Conservation (phyloP, 805 yeast genomes). For the Starmerella geochares region DNA sequence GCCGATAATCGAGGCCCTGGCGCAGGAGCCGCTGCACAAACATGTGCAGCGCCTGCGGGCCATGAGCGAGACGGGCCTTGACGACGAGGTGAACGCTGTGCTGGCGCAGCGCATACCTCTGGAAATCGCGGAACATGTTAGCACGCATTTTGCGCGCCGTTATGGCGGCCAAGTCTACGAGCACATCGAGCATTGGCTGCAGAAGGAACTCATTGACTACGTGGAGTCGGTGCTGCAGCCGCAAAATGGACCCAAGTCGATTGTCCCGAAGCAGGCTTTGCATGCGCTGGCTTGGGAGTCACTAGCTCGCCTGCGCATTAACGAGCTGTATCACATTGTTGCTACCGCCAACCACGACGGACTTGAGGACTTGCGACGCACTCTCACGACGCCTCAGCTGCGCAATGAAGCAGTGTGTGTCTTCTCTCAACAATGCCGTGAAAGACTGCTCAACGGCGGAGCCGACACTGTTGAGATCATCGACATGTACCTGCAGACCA, state of each 20-base stretch:
- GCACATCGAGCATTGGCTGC: conserved; percentile 10
- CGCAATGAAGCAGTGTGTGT: conserved; percentile 42
- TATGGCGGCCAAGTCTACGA: conserved; percentile 10
- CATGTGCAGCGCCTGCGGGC: not conserved
- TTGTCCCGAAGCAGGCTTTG: not conserved
- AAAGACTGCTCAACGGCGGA: conserved; percentile 62
- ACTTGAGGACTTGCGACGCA: conserved; percentile 47
- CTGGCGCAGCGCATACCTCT: conserved; percentile 21
- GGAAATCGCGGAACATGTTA: conserved; percentile 18
- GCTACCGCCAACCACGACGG: conserved; percentile 44
- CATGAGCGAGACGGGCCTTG: conserved; percentile 23
- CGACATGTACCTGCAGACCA: conserved; percentile 56
- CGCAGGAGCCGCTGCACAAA: not conserved
- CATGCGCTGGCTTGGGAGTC: conserved; percentile 8
- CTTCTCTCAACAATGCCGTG: conserved; percentile 40
- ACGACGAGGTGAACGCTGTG: conserved; percentile 19
- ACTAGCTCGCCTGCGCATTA: conserved; percentile 38
- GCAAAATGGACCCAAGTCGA: conserved; percentile 10
- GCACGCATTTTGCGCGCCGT: conserved; percentile 7
- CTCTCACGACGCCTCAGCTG: conserved; percentile 41
- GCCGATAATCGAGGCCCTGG: conserved; percentile 11
- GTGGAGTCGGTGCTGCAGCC: not conserved
- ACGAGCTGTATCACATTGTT: conserved; percentile 53
- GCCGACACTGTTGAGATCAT: conserved; percentile 66
- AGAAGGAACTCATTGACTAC: not conserved